A percentile compares a stretch with the other conserved stretches of the same genome.
Evolutionary conservation across 2,329 filamentous ascomycete genomes (phyloP).

Genomic region (Blumeriella jaapii): DNA sequence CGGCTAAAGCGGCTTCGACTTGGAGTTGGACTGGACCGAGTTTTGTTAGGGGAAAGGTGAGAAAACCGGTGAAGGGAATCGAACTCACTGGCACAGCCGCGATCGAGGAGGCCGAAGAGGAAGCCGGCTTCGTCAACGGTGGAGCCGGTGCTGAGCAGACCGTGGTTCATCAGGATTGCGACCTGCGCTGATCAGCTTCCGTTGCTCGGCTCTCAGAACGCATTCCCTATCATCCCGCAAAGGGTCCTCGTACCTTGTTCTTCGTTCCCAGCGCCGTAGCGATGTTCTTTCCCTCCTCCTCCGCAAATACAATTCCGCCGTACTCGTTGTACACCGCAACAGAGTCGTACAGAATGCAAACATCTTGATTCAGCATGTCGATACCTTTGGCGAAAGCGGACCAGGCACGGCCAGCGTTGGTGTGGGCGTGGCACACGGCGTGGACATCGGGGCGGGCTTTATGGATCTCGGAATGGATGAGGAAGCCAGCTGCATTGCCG

Average conservation of each 20-base stretch:
- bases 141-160: conserved; percentile 55
- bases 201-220: not conserved
- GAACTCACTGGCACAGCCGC: conserved; percentile 42
- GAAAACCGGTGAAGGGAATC: not conserved
- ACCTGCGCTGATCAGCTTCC: conserved; percentile 28
- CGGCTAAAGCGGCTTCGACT: conserved; percentile 53
- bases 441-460: conserved; percentile 53
- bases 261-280: conserved; percentile 50
- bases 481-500: conserved; percentile 56
- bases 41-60: not conserved
- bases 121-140: conserved; percentile 69
- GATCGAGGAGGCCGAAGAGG: conserved; percentile 56
- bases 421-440: conserved; percentile 59
- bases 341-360: conserved; percentile 51
- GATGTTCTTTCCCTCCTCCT: conserved; percentile 53
- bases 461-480: conserved; percentile 59
- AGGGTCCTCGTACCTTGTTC: conserved; percentile 27
- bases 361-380: conserved; percentile 61
- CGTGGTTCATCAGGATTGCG: conserved; percentile 60
- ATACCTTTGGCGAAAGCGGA: conserved; percentile 50
- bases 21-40: conserved; percentile 47
- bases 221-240: not conserved
- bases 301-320: conserved; percentile 49
- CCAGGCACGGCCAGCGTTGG: conserved; percentile 56
- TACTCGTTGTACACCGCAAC: conserved; percentile 55